Evolutionary conservation across 441 rosid species (phyloP), one percentile per base, ranked within the genome.

Genomic region (Melianthus villosus): DNA sequence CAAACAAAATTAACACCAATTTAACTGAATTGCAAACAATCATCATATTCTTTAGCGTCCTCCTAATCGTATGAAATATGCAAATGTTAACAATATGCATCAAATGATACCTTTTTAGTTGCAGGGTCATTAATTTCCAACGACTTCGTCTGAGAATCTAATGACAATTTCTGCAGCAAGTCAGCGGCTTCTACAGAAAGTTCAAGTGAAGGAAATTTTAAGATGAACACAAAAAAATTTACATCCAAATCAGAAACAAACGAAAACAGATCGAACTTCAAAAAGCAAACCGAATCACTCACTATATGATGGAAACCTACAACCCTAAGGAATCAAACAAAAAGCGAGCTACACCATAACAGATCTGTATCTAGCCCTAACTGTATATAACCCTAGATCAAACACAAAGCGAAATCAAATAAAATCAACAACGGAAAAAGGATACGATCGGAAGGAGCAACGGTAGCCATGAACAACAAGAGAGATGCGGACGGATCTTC

Each of bases 121-220:
- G 23, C 23, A 0, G 77, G 79, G 60, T 80, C 91, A n/a, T 86
- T 71, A 31, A 78, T 63, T 54, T 81, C 93, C 14, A 76, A 44
- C 37, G 72, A 35, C 49, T 85, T 78, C 5, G 68, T 23, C 62
- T 76, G 75, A 1, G 93, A 54, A 34, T 76, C 91, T 54, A 81
- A 38, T 7, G 93, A 41, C 17, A 85, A 68, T 35, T 72, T 81
- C 77, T 81, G 86, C 70, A 85, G 57, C 68, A 85, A 62, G 50
- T 78, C 91, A 42, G 91, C 46, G 57, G 96, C 43, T 70, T 85
- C 96, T 82, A 34, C 32, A 19, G 44, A 41, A 44, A 45, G 25
- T n/a, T 41, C 12, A 53, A 51, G 76, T 75, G 30, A 74, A 76
- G 73, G 71, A 66, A 60, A 28, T 30, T 7, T 9, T 4, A 3